A percentile compares a stretch with the other conserved stretches of the same genome.
Evolutionary conservation across 1,139 yeast species (phyloP).

Genomic region (Kurtzmaniella natalensis): DNA sequence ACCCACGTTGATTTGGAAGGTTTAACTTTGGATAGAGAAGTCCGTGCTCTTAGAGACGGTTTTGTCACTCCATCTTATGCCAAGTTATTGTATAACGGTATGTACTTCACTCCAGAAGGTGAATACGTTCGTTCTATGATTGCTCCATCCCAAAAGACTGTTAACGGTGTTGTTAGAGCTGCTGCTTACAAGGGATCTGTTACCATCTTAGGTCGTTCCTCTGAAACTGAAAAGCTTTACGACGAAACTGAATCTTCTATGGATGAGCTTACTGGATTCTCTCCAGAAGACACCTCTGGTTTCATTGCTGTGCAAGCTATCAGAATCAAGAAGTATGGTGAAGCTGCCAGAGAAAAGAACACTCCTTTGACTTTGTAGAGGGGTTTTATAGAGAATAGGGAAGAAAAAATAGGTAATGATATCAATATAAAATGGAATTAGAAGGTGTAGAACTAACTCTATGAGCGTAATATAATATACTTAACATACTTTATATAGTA

Average conservation of each 20-base stretch:
- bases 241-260: slow-evolving; percentile 98
- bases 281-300: slow-evolving; percentile 95
- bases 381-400: not conserved
- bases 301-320: slow-evolving; percentile 97
- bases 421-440: too few species aligned
- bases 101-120: slow-evolving; percentile 97
- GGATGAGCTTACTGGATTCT: slow-evolving; percentile 98
- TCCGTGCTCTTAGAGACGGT: slow-evolving; percentile 92
- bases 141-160: slow-evolving; percentile 88
- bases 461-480: too few species aligned
- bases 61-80: slow-evolving; percentile 93
- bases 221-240: slow-evolving; percentile 91
- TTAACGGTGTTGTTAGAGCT: slow-evolving; percentile 94
- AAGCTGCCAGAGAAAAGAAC: slow-evolving; percentile 81
- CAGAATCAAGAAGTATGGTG: slow-evolving; percentile 97
- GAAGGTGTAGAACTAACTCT: too few species aligned
- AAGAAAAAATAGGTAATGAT: too few species aligned
- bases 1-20: slow-evolving; percentile 98
- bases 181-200: slow-evolving; percentile 89
- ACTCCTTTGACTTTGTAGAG: slow-evolving; percentile 42
- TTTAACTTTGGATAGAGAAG: slow-evolving; percentile 94
- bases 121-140: slow-evolving; percentile 93
- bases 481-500: too few species aligned
- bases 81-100: slow-evolving; percentile 89
- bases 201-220: slow-evolving; percentile 85